These are phyloP conservation scores for Aspergillus kassunensis DNA, from an alignment of 495 filamentous ascomycete species.

Conservation along the genomic window DNA sequence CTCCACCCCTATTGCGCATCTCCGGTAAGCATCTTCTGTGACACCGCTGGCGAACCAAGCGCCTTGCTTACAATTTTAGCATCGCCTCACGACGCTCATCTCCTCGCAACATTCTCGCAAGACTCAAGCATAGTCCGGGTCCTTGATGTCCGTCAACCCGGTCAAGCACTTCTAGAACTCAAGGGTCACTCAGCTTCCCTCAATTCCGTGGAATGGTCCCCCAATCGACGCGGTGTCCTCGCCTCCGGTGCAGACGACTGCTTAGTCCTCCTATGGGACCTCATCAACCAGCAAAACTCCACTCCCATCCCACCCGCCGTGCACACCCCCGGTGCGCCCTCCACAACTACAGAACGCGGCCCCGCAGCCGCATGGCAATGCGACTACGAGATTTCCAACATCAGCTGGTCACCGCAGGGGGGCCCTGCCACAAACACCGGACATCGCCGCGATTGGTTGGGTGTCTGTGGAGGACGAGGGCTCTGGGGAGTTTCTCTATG, in stretches of 20 bases:
- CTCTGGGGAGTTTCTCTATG: constrained; percentile 82
- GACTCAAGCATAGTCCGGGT: constrained; percentile 93
- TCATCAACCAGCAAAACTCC: constrained; percentile 64
- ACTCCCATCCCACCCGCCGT: constrained; percentile 39
- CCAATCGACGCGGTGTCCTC: constrained; percentile 76
- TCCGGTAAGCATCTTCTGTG: constrained; percentile 47
- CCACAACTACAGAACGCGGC: constrained; percentile 47
- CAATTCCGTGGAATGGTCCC: constrained; percentile 95
- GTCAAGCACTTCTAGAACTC: constrained; percentile 89
- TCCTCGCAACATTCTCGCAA: constrained; percentile 92
- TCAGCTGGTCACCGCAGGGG: constrained; percentile 89
- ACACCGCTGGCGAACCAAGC: not conserved
- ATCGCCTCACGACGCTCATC: constrained; percentile 91
- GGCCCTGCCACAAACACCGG: constrained; percentile 51
- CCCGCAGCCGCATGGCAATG: constrained; percentile 88
- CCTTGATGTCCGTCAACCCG: constrained; percentile 93
- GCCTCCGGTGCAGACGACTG: constrained; percentile 92
- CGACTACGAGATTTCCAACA: constrained; percentile 92
- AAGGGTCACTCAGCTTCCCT: constrained; percentile 84
- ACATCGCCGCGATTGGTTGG: constrained; percentile 89
- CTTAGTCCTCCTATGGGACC: constrained; percentile 88
- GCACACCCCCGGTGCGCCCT: constrained; percentile 32
- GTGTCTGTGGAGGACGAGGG: constrained; percentile 85
- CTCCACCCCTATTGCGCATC: constrained; percentile 80
- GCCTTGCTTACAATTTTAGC: constrained; percentile 43